Evolutionary conservation across 192 early-diverging fungal genomes (phyloP).

Genomic region (Mortierella claussenii): DNA sequence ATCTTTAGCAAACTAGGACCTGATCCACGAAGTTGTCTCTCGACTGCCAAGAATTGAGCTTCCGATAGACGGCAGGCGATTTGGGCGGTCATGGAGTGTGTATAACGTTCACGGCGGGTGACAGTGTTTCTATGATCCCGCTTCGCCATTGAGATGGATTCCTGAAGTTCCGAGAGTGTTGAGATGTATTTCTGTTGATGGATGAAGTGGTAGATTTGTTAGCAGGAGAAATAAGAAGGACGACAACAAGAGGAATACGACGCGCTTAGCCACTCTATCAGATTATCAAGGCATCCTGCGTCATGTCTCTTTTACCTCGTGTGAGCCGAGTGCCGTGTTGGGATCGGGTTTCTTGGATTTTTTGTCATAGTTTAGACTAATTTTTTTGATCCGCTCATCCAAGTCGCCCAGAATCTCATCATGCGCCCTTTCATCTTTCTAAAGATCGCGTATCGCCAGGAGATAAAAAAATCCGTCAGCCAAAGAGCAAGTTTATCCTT

Average conservation of each 20-base stretch:
- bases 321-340: conserved; percentile 45
- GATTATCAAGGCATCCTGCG: not conserved
- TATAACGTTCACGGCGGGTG: conserved; percentile 37
- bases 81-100: conserved; percentile 49
- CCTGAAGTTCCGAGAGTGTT: conserved; percentile 40
- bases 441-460: not conserved
- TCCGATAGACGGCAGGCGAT: conserved; percentile 50
- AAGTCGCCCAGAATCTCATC: conserved; percentile 51
- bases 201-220: too few relatives aligned
- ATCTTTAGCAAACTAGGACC: conserved; percentile 55
- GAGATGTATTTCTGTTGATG: conserved; percentile 53
- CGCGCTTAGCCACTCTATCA: too few relatives aligned
- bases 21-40: conserved; percentile 50
- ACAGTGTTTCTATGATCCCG: conserved; percentile 47
- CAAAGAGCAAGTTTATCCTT: not conserved
- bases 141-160: conserved; percentile 39
- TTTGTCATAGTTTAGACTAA: conserved; percentile 54
- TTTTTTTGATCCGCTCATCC: conserved; percentile 54
- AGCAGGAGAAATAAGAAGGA: too few relatives aligned
- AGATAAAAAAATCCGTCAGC: not conserved
- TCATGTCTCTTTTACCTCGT: conserved; percentile 36
- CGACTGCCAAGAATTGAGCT: conserved; percentile 48
- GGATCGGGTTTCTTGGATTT: conserved; percentile 54
- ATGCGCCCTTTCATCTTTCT: conserved; percentile 58
- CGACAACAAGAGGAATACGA: too few relatives aligned